Conservation (phyloP, 116 monocot genomes). For the Posidonia oceanica region DNA sequence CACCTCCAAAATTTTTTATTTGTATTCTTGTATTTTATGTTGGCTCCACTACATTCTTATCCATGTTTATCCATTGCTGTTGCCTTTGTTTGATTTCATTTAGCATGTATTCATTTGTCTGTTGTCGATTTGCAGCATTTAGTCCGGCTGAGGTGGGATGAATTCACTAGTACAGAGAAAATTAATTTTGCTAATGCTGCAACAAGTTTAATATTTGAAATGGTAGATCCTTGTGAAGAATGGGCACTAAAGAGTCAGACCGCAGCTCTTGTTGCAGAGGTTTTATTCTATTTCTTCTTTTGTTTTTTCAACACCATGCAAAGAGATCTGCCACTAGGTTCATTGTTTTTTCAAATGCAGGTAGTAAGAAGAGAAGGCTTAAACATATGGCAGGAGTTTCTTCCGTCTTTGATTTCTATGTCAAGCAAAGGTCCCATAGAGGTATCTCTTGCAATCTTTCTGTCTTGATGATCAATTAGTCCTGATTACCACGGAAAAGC, state of each 20-base stretch:
- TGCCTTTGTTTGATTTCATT: not conserved
- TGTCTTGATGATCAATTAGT: not conserved
- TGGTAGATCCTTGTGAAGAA: constrained; percentile 62
- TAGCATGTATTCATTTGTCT: not conserved
- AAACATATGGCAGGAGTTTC: constrained; percentile 62
- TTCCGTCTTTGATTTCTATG: constrained; percentile 69
- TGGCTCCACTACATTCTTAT: not conserved
- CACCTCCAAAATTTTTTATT: no score
- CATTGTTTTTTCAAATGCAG: constrained; percentile 23
- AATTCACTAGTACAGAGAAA: constrained; percentile 48
- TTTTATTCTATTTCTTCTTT: constrained; percentile 12
- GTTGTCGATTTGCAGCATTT: constrained; percentile 52
- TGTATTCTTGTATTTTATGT: no score
- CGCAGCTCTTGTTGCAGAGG: constrained; percentile 92
- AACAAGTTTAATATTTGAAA: constrained; percentile 50
- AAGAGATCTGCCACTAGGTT: not conserved
- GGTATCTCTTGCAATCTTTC: constrained; percentile 24
- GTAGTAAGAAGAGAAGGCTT: constrained; percentile 85
- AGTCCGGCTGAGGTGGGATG: constrained; percentile 94
- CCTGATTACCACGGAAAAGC: not conserved
- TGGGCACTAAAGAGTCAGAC: constrained; percentile 98
- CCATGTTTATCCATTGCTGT: not conserved
- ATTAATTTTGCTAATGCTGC: constrained; percentile 64
- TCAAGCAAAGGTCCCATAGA: constrained; percentile 77
- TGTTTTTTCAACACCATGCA: not conserved